A percentile compares a stretch with the other conserved stretches of the same genome.
These are phyloP conservation scores for Eucalyptus melliodora DNA, from an alignment of 345 rosid genomes.

Conservation along the genomic window DNA sequence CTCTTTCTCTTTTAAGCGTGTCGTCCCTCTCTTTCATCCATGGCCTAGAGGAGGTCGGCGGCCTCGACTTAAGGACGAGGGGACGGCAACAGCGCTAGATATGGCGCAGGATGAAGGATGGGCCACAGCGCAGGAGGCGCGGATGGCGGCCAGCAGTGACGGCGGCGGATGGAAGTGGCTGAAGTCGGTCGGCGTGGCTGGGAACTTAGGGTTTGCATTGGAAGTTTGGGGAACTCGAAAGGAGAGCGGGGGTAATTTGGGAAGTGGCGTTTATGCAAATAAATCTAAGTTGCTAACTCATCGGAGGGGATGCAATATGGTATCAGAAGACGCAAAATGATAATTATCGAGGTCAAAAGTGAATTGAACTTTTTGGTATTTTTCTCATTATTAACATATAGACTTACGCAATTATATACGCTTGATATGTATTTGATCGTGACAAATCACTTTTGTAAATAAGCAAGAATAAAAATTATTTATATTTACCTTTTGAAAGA, in stretches of 20 bases:
- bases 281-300: background rate
- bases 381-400: background rate
- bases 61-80: background rate
- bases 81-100: background rate
- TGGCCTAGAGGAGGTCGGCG: background rate
- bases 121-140: background rate
- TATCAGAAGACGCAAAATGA: background rate
- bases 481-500: conserved; percentile 46
- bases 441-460: background rate
- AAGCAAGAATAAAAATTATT: background rate
- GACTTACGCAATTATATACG: background rate
- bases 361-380: background rate
- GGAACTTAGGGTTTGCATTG: background rate
- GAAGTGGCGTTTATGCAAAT: background rate
- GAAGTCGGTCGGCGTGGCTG: background rate
- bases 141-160: accelerated
- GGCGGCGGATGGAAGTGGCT: accelerated
- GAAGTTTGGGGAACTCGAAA: background rate
- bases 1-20: background rate
- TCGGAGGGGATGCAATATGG: background rate
- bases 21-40: background rate
- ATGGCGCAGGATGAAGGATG: background rate
- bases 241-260: background rate
- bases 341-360: background rate
- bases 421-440: background rate